Evolutionary conservation across 768 basidiomycete genomes (phyloP), one percentile per base, ranked within the genome.

Genomic region (Auricularia cornea): DNA sequence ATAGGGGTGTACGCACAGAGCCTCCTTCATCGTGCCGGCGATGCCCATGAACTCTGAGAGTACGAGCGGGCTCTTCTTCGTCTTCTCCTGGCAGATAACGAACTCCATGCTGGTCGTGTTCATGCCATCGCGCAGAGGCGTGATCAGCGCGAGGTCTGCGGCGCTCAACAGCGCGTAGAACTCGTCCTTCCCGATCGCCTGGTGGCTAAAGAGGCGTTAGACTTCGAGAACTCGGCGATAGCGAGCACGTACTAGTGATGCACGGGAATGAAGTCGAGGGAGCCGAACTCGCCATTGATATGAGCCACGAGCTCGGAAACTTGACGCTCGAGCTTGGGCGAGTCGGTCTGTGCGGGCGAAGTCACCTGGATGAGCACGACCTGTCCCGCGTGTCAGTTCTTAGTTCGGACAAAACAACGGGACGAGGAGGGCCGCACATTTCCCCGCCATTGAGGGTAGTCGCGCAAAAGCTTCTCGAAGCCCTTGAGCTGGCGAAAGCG

Each of bases 51-150:
- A 98, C 77, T 99, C 96, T 70, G 91, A 94, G 62, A 99, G 78
- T 65, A 98, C 89, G 60, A 94, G 84, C 0, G 96, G 94, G 38
- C 85, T 87, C 75, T 85, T 86, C 71, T 89, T 88, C 60, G 92
- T 89, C 69, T 80, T 81, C 68, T 90, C 84, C 76, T 99, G 96
- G 35, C 94, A 94, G 65, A 98, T 90, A 31, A 96, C 90, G 74
- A 95, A 98, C 75, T 98, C 96, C 94, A 97, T 96, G 60, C 88
- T 89, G 0, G 95, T 97, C 18, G 96, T 98, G 80, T 99, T 99
- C 97, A 98, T 98, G 5, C 96, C 97, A 71, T 99, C 96, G 35
- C 96, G 85, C 6, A 98, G 81, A 0, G 94, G 93, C 0, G 96
- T 98, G 74, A 98, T 96, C 48, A 98, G 88, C 18, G 89, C 96